Evolutionary conservation across 2,329 filamentous ascomycete species (phyloP).

Genomic region (Xylaria sp.): DNA sequence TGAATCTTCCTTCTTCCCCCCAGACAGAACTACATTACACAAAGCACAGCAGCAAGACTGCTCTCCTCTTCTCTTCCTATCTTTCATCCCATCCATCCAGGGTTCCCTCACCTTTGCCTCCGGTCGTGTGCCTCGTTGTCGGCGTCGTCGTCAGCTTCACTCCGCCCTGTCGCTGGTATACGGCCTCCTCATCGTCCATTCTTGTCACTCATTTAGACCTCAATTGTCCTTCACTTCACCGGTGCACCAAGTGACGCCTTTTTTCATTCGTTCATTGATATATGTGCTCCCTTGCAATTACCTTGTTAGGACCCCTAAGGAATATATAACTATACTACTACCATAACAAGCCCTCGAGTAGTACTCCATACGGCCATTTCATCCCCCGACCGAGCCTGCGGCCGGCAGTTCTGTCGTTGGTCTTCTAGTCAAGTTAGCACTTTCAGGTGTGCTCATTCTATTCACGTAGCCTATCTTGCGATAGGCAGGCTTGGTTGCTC

Average conservation of each 20-base stretch:
- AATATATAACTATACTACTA: conserved; percentile 23
- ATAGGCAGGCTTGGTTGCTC: conserved; percentile 11
- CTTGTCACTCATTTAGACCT: conserved; percentile 34
- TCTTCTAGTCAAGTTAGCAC: conserved; percentile 1
- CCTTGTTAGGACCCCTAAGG: conserved; percentile 21
- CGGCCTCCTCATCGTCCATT: conserved; percentile 17
- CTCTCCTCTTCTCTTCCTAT: conserved; percentile 18
- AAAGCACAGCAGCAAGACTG: not conserved
- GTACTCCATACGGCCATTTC: not conserved
- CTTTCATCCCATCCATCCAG: conserved; percentile 7
- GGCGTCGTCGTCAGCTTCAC: conserved; percentile 31
- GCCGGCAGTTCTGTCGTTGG: conserved; percentile 4
- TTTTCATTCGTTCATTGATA: conserved; percentile 30
- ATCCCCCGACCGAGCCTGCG: not conserved
- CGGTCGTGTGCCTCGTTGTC: conserved; percentile 15
- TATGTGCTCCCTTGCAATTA: conserved; percentile 18
- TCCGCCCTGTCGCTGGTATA: not conserved
- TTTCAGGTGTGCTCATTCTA: not conserved
- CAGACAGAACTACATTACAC: not conserved
- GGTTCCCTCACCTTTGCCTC: conserved; percentile 21
- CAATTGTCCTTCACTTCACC: conserved; percentile 13
- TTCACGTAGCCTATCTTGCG: conserved; percentile 5
- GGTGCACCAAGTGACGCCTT: conserved; percentile 23
- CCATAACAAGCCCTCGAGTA: conserved; percentile 11
- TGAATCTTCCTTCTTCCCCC: conserved; percentile 11